phyloP scores from a whole-genome alignment of 179 eudicot species.

The Dionaea muscipula region DNA sequence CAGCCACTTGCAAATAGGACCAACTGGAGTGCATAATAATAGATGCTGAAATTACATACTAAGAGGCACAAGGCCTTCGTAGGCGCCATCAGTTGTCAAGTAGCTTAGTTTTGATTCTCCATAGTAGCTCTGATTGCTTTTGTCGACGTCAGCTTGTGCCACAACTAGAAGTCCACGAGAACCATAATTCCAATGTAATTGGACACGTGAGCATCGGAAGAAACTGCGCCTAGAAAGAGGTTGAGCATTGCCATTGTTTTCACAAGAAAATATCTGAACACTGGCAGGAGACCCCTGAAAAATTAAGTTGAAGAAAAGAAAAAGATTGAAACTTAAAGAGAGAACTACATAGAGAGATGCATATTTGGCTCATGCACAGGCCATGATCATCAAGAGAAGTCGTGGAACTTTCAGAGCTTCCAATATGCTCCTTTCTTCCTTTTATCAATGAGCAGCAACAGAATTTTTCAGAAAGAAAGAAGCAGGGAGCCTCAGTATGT shows the following conservation, averaged over 20 bases:
- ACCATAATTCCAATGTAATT: constrained; percentile 70
- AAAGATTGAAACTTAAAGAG: neutral
- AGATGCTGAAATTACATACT: constrained; percentile 31
- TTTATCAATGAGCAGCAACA: too few relatives aligned
- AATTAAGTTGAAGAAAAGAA: constrained; percentile 8
- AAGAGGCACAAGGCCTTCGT: constrained; percentile 87
- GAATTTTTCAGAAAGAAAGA: too few relatives aligned
- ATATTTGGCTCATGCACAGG: too few relatives aligned
- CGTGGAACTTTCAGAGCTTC: too few relatives aligned
- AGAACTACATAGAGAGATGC: too few relatives aligned
- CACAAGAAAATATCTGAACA: constrained; percentile 77
- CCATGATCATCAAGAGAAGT: too few relatives aligned
- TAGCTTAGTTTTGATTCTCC: constrained; percentile 87
- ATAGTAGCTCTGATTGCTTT: constrained; percentile 96
- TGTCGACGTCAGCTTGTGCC: constrained; percentile 94
- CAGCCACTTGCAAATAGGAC: constrained; percentile 1
- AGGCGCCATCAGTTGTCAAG: constrained; percentile 75
- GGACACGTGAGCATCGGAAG: constrained; percentile 81
- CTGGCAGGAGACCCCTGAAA: constrained; percentile 87
- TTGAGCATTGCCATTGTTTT: constrained; percentile 43
- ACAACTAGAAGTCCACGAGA: constrained; percentile 80
- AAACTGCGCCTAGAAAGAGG: constrained; percentile 87
- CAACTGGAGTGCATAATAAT: constrained; percentile 1
- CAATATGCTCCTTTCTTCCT: too few relatives aligned
- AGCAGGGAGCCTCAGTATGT: too few relatives aligned